These are phyloP conservation scores for Sugiyamaella lignohabitans DNA, from an alignment of 805 yeast species.

Conservation along the genomic window DNA sequence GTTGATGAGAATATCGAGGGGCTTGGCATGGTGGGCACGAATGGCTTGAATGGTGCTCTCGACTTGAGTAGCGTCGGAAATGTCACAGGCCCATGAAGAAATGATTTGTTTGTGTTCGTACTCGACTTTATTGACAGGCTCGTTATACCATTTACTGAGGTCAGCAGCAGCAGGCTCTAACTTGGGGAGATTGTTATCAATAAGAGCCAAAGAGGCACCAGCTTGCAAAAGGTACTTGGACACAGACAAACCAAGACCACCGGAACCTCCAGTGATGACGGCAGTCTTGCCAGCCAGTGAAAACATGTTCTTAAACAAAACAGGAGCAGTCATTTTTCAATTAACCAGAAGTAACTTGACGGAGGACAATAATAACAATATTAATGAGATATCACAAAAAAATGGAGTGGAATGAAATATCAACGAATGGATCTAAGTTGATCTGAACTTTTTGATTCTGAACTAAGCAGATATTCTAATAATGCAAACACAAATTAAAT, in stretches of 20 bases:
- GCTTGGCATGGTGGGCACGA: slow-evolving; percentile 50
- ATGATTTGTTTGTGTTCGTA: slow-evolving; percentile 21
- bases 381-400: too few species aligned
- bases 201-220: slow-evolving; percentile 69
- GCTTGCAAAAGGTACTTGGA: slow-evolving; percentile 64
- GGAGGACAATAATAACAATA: too few species aligned
- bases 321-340: background rate
- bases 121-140: slow-evolving; percentile 10
- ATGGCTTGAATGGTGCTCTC: slow-evolving; percentile 48
- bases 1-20: slow-evolving; percentile 62
- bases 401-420: too few species aligned
- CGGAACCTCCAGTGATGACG: slow-evolving; percentile 75
- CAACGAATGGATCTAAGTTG: too few species aligned
- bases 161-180: slow-evolving; percentile 50
- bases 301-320: slow-evolving; percentile 14
- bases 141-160: slow-evolving; percentile 42
- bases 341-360: too few species aligned
- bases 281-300: slow-evolving; percentile 50
- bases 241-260: slow-evolving; percentile 63
- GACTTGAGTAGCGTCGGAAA: slow-evolving; percentile 57
- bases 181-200: slow-evolving; percentile 60
- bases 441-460: too few species aligned
- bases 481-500: too few species aligned
- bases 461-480: too few species aligned
- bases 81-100: slow-evolving; percentile 67